Evolutionary conservation across 129 eudicot genomes (phyloP).

Genomic region (Cynara cardunculus): DNA sequence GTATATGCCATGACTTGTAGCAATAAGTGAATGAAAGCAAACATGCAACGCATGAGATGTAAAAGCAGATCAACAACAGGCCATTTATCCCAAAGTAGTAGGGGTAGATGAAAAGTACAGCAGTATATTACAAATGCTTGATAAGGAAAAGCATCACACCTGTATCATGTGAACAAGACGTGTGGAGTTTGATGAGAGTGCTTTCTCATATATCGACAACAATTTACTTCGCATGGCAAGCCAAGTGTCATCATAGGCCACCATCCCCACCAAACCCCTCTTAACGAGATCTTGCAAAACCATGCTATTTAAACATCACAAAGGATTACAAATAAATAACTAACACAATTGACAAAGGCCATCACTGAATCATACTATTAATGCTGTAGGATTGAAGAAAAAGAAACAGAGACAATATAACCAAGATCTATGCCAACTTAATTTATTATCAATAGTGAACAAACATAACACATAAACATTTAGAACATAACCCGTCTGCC

Average conservation of each 20-base stretch:
- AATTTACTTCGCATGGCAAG: conserved; percentile 53
- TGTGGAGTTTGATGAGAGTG: conserved; percentile 69
- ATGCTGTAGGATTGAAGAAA: conserved; percentile 9
- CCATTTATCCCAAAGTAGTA: neutral
- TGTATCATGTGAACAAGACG: conserved; percentile 75
- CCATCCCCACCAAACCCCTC: conserved; percentile 50
- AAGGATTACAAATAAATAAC: conserved; percentile 29
- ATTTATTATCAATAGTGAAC: neutral
- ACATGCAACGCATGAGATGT: neutral
- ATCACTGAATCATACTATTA: neutral
- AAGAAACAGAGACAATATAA: conserved; percentile 7
- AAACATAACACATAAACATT: conserved; percentile 1
- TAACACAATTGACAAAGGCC: conserved; percentile 10
- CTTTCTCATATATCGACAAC: conserved; percentile 58
- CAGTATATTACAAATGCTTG: neutral
- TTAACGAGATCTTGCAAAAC: conserved; percentile 83
- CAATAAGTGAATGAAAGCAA: neutral
- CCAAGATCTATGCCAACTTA: neutral
- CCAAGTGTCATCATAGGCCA: conserved; percentile 65
- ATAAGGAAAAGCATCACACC: conserved; percentile 47
- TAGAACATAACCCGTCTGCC: neutral
- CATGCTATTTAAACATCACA: conserved; percentile 60
- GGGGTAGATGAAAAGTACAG: too few species aligned
- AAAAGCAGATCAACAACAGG: conserved; percentile 11
- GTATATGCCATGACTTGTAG: conserved; percentile 10